Base-by-base conservation (phyloP, 2,329 filamentous ascomycete species). In the Venturia effusa region DNA sequence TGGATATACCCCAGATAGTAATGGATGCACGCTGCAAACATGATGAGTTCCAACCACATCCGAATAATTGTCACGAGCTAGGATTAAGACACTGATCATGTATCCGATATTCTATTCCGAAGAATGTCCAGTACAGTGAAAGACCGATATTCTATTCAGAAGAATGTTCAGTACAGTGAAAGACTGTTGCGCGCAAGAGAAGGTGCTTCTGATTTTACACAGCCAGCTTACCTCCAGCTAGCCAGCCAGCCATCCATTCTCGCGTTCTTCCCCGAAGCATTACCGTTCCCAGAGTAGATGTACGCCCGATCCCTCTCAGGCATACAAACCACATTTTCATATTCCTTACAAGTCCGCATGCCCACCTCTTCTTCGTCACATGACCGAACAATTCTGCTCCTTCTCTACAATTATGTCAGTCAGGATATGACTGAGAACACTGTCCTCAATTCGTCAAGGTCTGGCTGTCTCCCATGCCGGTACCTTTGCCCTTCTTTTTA, bases 401-500 rank as follows among this genome's bases (percentile, higher is more conserved):
- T 24, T 24, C 13, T 51, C 45, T 51, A 51, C 22, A 51, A 27
- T 51, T 4, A 51, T 27, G 45, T 51, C 45, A 51, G 45, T 24
- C 22, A 51, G 22, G 27, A 51, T 30, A 24, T 51, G 45, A 51
- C 45, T 5, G 27, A 43, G 15, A 51, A 27, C 10, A 51, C 10
- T 22, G 6, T 22, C 1, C 34, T 57, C 30, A 57, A 15, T 57
- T 34, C 19, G 51, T 57, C 51, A 57, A 57, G n/a, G 48, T 57
- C 19, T 57, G 51, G 30, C 51, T 57, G 30, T 57, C 51, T 8
- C 51, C 30, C 30, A 57, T n/a, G 7, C 17, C 51, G 34, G 51
- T 7, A 34, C 60, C 63, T n/a, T 62, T 64, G 13, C 62, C 64
- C 27, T 66, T 70, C 59, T 70, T 65, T 70, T 74, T 73, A 71